Conservation (phyloP, 2,329 filamentous ascomycete species). For the Fusarium begoniae region DNA sequence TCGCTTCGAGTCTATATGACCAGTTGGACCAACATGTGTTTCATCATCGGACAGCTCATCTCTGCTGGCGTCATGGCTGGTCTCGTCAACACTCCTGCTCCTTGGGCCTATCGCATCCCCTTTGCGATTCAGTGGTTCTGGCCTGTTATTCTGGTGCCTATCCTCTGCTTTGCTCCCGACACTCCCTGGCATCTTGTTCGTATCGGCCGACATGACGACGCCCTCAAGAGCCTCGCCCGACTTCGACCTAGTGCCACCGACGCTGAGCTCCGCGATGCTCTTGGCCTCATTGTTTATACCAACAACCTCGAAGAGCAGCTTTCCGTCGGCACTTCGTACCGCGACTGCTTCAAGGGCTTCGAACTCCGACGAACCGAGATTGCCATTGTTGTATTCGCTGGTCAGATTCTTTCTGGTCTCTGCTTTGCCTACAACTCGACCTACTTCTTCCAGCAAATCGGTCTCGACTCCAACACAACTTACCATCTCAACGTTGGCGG, state of each 20-base stretch:
- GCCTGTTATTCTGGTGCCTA: constrained; percentile 53
- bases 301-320: constrained; percentile 51
- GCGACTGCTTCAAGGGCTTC: constrained; percentile 55
- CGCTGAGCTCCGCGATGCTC: constrained; percentile 45
- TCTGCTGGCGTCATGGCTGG: constrained; percentile 46
- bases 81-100: constrained; percentile 41
- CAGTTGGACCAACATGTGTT: constrained; percentile 58
- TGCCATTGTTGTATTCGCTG: constrained; percentile 47
- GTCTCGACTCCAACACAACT: constrained; percentile 42
- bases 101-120: constrained; percentile 59
- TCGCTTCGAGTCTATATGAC: constrained; percentile 56
- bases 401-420: constrained; percentile 49
- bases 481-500: constrained; percentile 52
- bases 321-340: constrained; percentile 51
- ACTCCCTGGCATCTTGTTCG: constrained; percentile 57
- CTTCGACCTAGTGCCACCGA: constrained; percentile 44
- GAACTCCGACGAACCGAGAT: constrained; percentile 53
- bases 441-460: constrained; percentile 53
- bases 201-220: constrained; percentile 45
- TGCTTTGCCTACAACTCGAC: constrained; percentile 53
- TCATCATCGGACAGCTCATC: constrained; percentile 57
- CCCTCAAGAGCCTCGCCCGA: constrained; percentile 46
- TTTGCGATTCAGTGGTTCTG: constrained; percentile 61
- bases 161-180: constrained; percentile 56
- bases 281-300: constrained; percentile 55